A percentile compares a stretch with the other conserved stretches of the same genome.
Evolutionary conservation across 345 rosid genomes (phyloP).

Genomic region (Raphanus raphanistrum): DNA sequence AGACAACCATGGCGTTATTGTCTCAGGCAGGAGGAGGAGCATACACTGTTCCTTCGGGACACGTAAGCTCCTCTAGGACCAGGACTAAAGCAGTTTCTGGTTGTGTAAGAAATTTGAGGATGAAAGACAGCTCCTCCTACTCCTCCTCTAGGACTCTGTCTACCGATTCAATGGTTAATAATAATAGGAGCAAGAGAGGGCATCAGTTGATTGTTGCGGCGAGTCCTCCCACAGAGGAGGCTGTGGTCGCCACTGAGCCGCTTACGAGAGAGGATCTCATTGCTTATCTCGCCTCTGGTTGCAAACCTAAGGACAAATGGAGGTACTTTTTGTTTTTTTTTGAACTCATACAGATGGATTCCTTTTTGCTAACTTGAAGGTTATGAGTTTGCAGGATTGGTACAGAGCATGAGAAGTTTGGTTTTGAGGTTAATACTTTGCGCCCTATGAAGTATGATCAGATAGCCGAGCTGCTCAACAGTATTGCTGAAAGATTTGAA

Average conservation of each 20-base stretch:
- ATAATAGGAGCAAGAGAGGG: constrained; percentile 51
- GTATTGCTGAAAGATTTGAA: constrained; percentile 99
- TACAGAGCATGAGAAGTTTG: constrained; percentile 98
- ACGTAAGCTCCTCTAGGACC: constrained; percentile 33
- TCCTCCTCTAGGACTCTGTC: constrained; percentile 44
- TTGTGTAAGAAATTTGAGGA: constrained; percentile 26
- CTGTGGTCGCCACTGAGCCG: constrained; percentile 69
- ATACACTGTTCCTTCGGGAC: constrained; percentile 42
- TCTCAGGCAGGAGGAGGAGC: constrained; percentile 54
- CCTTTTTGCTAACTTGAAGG: constrained; percentile 21
- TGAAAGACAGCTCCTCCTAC: constrained; percentile 47
- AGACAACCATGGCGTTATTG: constrained; percentile 58
- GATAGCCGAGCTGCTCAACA: constrained; percentile 80
- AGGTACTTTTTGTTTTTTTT: constrained; percentile 47
- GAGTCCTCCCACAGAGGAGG: constrained; percentile 92
- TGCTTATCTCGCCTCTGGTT: constrained; percentile 89
- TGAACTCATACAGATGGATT: not conserved
- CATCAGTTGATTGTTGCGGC: constrained; percentile 63
- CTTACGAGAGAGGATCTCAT: constrained; percentile 89
- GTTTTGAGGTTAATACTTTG: constrained; percentile 74
- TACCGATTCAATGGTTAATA: constrained; percentile 28
- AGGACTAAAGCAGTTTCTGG: constrained; percentile 38
- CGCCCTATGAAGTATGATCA: constrained; percentile 94
- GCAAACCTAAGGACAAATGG: constrained; percentile 93
- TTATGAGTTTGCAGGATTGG: constrained; percentile 72